Conservation (phyloP, 75 land plant genomes). For the Sequoia sempervirens region DNA sequence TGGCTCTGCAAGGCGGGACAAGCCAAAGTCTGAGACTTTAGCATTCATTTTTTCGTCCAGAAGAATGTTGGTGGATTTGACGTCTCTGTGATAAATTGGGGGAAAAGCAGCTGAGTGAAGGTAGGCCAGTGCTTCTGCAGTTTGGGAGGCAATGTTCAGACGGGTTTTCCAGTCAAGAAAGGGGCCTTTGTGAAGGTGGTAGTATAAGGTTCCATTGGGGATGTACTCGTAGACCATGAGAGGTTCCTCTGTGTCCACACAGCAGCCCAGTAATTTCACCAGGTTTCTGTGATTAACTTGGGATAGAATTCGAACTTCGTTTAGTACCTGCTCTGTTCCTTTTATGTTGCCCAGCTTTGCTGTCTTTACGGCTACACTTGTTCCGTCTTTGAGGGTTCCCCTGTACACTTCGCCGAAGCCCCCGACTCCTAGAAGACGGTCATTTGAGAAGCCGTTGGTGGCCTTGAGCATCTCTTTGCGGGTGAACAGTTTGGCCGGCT, state of each 20-base stretch:
- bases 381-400: constrained; percentile 52
- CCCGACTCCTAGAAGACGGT: constrained; percentile 53
- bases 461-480: constrained; percentile 52
- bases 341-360: constrained; percentile 54
- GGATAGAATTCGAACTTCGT: constrained; percentile 62
- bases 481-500: constrained; percentile 43
- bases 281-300: constrained; percentile 62
- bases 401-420: constrained; percentile 69
- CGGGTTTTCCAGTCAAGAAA: constrained; percentile 37
- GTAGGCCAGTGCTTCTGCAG: constrained; percentile 58
- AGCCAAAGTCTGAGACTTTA: constrained; percentile 34
- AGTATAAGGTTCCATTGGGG: constrained; percentile 50
- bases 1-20: constrained; percentile 18
- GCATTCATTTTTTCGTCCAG: constrained; percentile 39
- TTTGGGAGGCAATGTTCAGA: constrained; percentile 38
- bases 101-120: constrained; percentile 48
- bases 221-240: constrained; percentile 63
- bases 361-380: constrained; percentile 48
- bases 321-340: constrained; percentile 57
- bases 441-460: constrained; percentile 42
- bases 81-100: constrained; percentile 63
- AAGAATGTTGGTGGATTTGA: constrained; percentile 67
- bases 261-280: constrained; percentile 62
- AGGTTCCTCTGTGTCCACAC: constrained; percentile 59
- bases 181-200: constrained; percentile 32